Conservation (phyloP, 148 eudicot species). For the Dianthus caryophyllus region DNA sequence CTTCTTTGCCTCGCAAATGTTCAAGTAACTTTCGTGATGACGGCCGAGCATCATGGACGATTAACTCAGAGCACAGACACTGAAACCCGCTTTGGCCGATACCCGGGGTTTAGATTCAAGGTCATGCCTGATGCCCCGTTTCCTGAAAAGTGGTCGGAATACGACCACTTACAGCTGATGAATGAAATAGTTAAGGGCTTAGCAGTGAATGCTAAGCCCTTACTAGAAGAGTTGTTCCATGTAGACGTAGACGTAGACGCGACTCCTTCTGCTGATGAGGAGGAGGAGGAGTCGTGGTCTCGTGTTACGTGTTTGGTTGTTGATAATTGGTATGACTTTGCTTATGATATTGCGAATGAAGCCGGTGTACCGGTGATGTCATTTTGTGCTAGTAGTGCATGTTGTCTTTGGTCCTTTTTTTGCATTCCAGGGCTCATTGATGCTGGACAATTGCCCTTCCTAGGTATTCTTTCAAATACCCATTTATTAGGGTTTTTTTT, state of each 20-base stretch:
- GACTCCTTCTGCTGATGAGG: too few relatives aligned
- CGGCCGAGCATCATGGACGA: constrained; percentile 22
- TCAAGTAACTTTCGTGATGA: constrained; percentile 32
- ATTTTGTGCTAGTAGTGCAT: constrained; percentile 27
- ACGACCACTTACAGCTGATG: constrained; percentile 3
- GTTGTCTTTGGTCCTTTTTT: constrained; percentile 24
- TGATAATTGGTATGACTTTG: constrained; percentile 25
- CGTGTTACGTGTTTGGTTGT: constrained; percentile 31
- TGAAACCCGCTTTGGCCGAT: constrained; percentile 20
- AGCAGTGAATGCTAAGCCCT: constrained; percentile 13
- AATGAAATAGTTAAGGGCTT: constrained; percentile 2
- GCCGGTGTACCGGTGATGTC: constrained; percentile 26
- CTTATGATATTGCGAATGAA: constrained; percentile 24
- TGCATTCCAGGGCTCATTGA: constrained; percentile 25
- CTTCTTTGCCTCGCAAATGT: constrained; percentile 28
- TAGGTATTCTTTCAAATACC: too few relatives aligned
- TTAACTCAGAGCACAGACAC: constrained; percentile 21
- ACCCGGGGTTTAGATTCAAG: constrained; percentile 23
- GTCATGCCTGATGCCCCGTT: constrained; percentile 18
- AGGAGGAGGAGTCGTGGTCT: too few relatives aligned
- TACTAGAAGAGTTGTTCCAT: constrained; percentile 13
- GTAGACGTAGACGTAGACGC: too few relatives aligned
- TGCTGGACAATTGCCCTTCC: constrained; percentile 30
- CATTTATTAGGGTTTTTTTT: too few relatives aligned
- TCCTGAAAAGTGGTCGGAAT: background rate